A percentile compares a stretch with the other conserved stretches of the same genome.
Evolutionary conservation across 2,329 filamentous ascomycete genomes (phyloP).

Genomic region (Davidsoniella australis): DNA sequence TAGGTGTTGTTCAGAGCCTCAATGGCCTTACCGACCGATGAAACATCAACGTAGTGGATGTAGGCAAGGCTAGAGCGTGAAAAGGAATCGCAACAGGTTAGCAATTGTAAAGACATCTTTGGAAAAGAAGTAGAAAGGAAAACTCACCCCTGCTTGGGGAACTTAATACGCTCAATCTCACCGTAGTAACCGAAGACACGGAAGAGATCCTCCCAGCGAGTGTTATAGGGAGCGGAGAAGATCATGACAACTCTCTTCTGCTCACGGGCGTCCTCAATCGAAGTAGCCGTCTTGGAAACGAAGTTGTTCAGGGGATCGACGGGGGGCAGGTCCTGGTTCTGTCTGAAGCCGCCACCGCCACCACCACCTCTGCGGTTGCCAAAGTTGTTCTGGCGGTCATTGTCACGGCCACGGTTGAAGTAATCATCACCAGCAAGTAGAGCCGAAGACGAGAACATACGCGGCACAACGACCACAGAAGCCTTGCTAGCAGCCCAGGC

Average conservation of each 20-base stretch:
- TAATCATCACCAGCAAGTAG: background rate
- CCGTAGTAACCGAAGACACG: constrained; percentile 12
- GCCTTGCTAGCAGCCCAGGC: constrained; percentile 3
- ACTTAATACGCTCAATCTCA: constrained; percentile 11
- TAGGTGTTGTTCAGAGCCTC: constrained; percentile 9
- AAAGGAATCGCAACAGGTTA: background rate
- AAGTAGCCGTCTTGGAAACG: constrained; percentile 8
- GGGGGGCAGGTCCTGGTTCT: background rate
- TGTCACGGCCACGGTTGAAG: background rate
- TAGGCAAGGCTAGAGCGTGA: constrained; percentile 6
- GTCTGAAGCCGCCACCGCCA: background rate
- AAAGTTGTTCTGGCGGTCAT: background rate
- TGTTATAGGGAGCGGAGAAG: constrained; percentile 7
- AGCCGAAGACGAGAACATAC: constrained; percentile 6
- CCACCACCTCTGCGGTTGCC: background rate
- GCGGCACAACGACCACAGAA: background rate
- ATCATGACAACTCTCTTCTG: constrained; percentile 9
- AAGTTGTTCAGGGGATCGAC: constrained; percentile 9
- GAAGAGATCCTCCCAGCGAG: constrained; percentile 11
- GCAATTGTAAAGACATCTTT: background rate
- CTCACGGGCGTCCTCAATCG: constrained; percentile 5
- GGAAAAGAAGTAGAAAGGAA: background rate
- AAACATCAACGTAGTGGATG: constrained; percentile 8
- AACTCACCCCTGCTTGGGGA: constrained; percentile 10
- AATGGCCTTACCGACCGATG: constrained; percentile 6